Evolutionary conservation across 2,329 filamentous ascomycete genomes (phyloP), one percentile per base, ranked within the genome.

Genomic region (Botrytis tulipae): DNA sequence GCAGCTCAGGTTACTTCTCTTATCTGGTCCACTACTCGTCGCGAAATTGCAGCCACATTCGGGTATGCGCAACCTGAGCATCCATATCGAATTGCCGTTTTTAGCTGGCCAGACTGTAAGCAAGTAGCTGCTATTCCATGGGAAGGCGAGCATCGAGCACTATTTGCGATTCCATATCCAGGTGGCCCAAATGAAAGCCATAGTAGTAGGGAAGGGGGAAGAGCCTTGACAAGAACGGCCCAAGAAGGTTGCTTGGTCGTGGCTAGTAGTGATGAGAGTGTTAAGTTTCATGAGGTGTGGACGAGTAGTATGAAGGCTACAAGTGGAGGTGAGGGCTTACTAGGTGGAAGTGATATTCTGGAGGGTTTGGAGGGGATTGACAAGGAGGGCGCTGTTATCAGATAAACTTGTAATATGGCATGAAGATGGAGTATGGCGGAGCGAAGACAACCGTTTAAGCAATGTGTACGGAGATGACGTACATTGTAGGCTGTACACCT

Each of bases 241-340:
- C 87, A 89, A 76, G 93, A 95, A 78, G 93, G 93, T 0, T 97
- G 94, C 80, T 91, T 99, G 77, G 92, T 98, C 29, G 92, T 99
- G 71, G 95, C 95, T 25, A 92, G 93, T 61, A 97, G 94, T 80
- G 95, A 98, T 82, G 91, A 94, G 80, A 97, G 90, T 78, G 92
- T 98, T 82, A 96, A 96, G 80, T 98, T 98, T 79, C 94, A 98
- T 82, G 95, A 98, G 83, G 90, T 99, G 18, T 98, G 95, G 96
- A 87, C 88, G n/a, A 87, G 88, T 3, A 84, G 87, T 59, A 86
- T 84, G 77, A 91, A 88, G 79, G 83, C 84, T 14, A 87, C 86
- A 32, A 82, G 84, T 35, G 82, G 84, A 7, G 85, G 86, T 22
- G 85, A 84, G 60, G 90, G 92, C 3, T 84, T 93, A 75, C 84